Conservation (phyloP, 768 basidiomycete species). For the Suillus spraguei region DNA sequence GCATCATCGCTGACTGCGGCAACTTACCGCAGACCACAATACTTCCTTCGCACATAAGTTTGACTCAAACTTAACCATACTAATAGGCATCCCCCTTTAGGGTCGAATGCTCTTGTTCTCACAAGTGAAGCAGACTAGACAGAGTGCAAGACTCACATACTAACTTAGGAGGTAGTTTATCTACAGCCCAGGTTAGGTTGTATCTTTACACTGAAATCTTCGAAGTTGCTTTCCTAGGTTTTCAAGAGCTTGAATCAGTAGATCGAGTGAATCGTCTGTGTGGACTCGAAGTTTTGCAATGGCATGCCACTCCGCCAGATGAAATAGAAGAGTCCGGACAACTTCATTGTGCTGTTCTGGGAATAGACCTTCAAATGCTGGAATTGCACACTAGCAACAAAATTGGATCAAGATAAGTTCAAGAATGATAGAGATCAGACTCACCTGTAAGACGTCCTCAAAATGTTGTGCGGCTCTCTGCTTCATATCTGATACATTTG, state of each 20-base stretch:
- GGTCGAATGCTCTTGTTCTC: too few relatives aligned
- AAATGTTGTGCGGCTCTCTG: slow-evolving; percentile 24
- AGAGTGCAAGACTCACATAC: too few relatives aligned
- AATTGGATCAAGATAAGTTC: too few relatives aligned
- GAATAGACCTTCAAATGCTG: slow-evolving; percentile 42
- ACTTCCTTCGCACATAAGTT: too few relatives aligned
- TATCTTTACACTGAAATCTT: too few relatives aligned
- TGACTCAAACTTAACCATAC: too few relatives aligned
- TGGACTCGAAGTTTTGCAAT: slow-evolving; percentile 12
- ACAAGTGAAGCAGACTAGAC: too few relatives aligned
- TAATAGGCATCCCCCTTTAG: too few relatives aligned
- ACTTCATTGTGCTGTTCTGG: slow-evolving; percentile 24
- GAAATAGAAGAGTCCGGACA: slow-evolving; percentile 26
- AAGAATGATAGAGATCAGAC: background rate
- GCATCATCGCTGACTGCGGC: too few relatives aligned
- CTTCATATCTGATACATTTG: slow-evolving; percentile 41
- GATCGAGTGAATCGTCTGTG: background rate
- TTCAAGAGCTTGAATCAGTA: background rate
- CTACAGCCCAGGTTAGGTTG: too few relatives aligned
- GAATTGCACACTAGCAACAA: slow-evolving; percentile 35
- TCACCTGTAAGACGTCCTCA: slow-evolving; percentile 19
- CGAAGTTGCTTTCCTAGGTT: background rate
- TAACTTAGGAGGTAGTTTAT: too few relatives aligned
- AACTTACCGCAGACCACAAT: too few relatives aligned
- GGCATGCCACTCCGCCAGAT: slow-evolving; percentile 21